Percentiles rank a stretch among this genome's conserved stretches.
phyloP scores from a whole-genome alignment of 106 monocot species.

The Cymbidium sinense region DNA sequence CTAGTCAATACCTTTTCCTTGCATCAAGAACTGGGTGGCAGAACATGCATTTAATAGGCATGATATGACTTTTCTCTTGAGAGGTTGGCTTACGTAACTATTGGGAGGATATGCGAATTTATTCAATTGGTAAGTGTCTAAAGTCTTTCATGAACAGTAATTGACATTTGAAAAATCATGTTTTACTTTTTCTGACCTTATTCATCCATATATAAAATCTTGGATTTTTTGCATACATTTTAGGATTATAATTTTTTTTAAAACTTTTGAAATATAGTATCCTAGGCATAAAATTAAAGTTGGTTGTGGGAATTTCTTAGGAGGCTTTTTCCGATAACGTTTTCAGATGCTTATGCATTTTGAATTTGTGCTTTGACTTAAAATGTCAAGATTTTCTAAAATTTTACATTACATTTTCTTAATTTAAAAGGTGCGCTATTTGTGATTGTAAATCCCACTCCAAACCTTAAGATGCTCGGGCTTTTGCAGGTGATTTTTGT shows the following conservation, averaged over 20 bases:
- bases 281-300: not conserved
- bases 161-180: not conserved
- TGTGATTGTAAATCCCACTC: slow-evolving; percentile 38
- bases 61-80: not conserved
- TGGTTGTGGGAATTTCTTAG: not conserved
- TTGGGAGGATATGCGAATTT: not conserved
- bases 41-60: too few relatives aligned
- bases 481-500: slow-evolving; percentile 70
- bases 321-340: not conserved
- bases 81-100: not conserved
- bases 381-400: not conserved
- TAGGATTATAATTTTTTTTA: not conserved
- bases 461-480: slow-evolving; percentile 69
- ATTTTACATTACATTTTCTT: not conserved
- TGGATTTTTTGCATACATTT: not conserved
- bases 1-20: not conserved
- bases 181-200: not conserved
- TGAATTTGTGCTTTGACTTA: not conserved
- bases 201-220: not conserved
- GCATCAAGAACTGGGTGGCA: too few relatives aligned
- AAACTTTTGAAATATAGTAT: not conserved
- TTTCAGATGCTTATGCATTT: not conserved
- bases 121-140: not conserved
- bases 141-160: not conserved
- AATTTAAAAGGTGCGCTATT: slow-evolving; percentile 70